phyloP scores from a whole-genome alignment of 2,329 filamentous ascomycete species.

The Aspergillus calidoustus region DNA sequence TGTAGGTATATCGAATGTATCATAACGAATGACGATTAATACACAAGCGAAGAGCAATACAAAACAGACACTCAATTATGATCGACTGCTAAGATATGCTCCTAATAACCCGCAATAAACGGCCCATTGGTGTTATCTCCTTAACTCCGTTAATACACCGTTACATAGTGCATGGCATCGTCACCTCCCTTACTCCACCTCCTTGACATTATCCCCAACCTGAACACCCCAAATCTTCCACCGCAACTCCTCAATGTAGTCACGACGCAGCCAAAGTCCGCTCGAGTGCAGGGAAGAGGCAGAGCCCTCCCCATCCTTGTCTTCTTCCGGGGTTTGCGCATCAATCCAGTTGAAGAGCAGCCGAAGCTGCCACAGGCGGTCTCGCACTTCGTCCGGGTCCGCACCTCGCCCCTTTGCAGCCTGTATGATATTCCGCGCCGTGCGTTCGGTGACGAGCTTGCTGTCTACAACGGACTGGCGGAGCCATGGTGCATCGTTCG shows the following conservation, averaged over 20 bases:
- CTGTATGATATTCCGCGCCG: slow-evolving; percentile 39
- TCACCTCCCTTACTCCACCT: neutral
- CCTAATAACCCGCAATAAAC: neutral
- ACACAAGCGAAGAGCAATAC: neutral
- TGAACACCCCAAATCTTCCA: slow-evolving; percentile 51
- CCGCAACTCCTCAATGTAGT: slow-evolving; percentile 45
- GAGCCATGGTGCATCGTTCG: slow-evolving; percentile 55
- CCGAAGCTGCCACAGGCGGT: slow-evolving; percentile 65
- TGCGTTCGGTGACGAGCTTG: slow-evolving; percentile 67
- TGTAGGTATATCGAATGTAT: neutral
- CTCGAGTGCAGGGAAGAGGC: slow-evolving; percentile 19
- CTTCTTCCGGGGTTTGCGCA: slow-evolving; percentile 37
- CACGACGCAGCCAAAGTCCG: slow-evolving; percentile 44
- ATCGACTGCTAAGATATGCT: neutral
- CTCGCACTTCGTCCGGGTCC: slow-evolving; percentile 53
- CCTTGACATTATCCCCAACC: slow-evolving; percentile 17
- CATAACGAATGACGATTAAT: slow-evolving; percentile 6
- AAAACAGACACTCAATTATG: neutral
- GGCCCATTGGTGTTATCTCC: neutral
- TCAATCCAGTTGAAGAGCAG: slow-evolving; percentile 72
- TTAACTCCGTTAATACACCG: slow-evolving; percentile 1
- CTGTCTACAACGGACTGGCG: slow-evolving; percentile 71
- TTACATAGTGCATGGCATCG: neutral
- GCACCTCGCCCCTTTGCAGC: slow-evolving; percentile 38
- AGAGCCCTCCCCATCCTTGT: slow-evolving; percentile 39